Evolutionary conservation across 176 grass and related monocot genomes (phyloP).

Genomic region (Oropetium thomaeum): DNA sequence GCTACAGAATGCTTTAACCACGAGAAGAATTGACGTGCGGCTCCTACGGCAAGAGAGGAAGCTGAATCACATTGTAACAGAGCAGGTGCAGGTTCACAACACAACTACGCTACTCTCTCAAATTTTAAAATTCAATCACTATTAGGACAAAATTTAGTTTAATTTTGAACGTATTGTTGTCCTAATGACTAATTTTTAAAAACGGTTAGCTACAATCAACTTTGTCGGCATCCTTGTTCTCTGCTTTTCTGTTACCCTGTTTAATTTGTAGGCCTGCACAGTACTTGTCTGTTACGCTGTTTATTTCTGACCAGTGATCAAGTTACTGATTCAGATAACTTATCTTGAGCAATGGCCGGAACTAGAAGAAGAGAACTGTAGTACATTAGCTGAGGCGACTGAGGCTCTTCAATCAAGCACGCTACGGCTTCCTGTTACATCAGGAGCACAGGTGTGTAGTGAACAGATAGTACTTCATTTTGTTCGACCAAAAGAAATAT

Average conservation of each 20-base stretch:
- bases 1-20: slow-evolving; percentile 38
- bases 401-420: slow-evolving; percentile 63
- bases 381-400: slow-evolving; percentile 46
- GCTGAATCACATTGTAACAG: slow-evolving; percentile 46
- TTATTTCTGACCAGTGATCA: slow-evolving; percentile 1
- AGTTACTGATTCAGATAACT: slow-evolving; percentile 43
- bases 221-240: neutral
- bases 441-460: slow-evolving; percentile 51
- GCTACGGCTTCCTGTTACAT: slow-evolving; percentile 55
- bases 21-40: slow-evolving; percentile 43
- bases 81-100: slow-evolving; percentile 46
- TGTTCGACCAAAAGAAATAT: neutral
- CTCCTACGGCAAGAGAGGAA: slow-evolving; percentile 46
- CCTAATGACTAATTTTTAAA: no score
- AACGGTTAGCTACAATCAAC: no score
- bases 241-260: no score
- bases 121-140: no score
- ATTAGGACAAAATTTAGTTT: no score
- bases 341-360: slow-evolving; percentile 63
- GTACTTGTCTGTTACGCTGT: neutral
- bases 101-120: no score
- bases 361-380: slow-evolving; percentile 47
- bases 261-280: neutral
- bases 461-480: neutral
- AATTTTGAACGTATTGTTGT: no score